These are phyloP conservation scores for Annona cherimola DNA, from an alignment of 164 flowering plant genomes.

Conservation along the genomic window DNA sequence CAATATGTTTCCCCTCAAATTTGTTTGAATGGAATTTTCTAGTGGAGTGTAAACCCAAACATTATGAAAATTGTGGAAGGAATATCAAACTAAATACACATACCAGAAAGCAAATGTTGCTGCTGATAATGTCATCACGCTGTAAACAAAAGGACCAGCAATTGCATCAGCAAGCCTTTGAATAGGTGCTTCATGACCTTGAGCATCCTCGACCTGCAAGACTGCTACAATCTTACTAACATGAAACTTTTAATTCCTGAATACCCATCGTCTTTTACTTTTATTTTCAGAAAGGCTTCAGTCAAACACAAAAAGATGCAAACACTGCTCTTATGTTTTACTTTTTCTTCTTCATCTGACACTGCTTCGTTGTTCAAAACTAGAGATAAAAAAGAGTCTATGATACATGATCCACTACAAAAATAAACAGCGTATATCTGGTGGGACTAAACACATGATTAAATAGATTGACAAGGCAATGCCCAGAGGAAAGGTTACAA, in stretches of 20 bases:
- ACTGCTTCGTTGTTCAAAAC: background rate
- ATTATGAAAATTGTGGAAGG: too few species aligned
- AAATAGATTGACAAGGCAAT: background rate
- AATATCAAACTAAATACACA: conserved; percentile 8
- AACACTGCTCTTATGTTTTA: too few species aligned
- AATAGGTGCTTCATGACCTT: conserved; percentile 91
- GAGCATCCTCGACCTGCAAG: conserved; percentile 90
- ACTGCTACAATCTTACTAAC: background rate
- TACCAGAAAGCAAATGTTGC: conserved; percentile 95
- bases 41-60: too few species aligned
- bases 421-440: background rate
- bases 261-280: background rate
- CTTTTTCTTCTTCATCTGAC: background rate
- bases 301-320: background rate
- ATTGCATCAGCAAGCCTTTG: conserved; percentile 96
- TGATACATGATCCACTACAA: too few species aligned
- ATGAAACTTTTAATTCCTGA: background rate
- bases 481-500: background rate
- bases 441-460: background rate
- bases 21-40: too few species aligned
- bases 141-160: conserved; percentile 96
- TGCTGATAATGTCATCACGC: conserved; percentile 79
- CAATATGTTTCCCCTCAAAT: too few species aligned
- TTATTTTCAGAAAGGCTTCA: background rate
- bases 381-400: too few species aligned